Percentiles rank a stretch among this genome's conserved stretches.
These are phyloP conservation scores for Blastobotrys serpentis DNA, from an alignment of 1,139 yeast genomes.

Conservation along the genomic window DNA sequence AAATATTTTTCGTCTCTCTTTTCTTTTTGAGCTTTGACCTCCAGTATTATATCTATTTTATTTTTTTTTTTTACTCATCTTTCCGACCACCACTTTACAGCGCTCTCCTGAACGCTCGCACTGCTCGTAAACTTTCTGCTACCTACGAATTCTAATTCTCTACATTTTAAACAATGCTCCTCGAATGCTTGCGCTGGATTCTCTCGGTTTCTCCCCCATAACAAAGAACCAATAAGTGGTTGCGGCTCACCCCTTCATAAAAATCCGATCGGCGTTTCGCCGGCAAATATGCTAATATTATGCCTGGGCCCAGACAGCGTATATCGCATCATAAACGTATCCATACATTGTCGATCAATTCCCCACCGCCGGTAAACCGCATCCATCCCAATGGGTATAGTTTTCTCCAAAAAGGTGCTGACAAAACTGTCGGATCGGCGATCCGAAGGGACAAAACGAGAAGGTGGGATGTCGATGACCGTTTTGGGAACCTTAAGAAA, in stretches of 20 bases:
- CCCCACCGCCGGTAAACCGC: background rate
- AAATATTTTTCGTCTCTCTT: background rate
- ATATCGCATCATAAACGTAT: conserved; percentile 4
- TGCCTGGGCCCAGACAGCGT: background rate
- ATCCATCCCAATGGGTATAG: conserved; percentile 1
- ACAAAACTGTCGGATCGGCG: no score
- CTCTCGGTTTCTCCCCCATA: background rate
- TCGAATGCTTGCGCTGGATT: background rate
- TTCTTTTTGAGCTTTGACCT: background rate
- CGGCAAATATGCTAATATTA: background rate
- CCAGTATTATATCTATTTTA: background rate
- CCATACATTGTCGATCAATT: conserved; percentile 2
- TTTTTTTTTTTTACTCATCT: background rate
- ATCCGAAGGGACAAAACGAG: no score
- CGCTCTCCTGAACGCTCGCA: no score
- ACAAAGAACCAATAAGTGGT: background rate
- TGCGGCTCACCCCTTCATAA: conserved; percentile 3
- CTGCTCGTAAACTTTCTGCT: no score
- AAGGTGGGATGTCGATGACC: background rate
- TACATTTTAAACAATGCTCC: no score
- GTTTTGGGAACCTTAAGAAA: background rate
- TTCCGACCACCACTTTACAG: no score
- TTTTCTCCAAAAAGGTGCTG: no score
- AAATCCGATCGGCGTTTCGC: background rate
- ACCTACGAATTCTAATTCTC: no score